Conservation (phyloP, 352 stramenopile species). For the Lagenidium giganteum region DNA sequence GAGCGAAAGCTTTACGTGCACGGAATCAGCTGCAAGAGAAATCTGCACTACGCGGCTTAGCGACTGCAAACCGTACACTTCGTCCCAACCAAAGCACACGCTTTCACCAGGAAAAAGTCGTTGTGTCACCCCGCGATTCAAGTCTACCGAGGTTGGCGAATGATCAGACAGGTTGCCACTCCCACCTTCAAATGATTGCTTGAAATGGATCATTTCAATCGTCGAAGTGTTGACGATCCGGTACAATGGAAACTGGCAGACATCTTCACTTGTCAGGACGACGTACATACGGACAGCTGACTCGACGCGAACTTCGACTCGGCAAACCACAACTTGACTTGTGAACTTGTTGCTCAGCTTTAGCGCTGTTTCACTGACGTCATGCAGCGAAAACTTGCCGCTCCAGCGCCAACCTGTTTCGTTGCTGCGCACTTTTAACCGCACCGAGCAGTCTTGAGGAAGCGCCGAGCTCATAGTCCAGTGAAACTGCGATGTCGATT, state of each 20-base stretch:
- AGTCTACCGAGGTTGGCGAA: constrained; percentile 26
- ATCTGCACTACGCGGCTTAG: constrained; percentile 60
- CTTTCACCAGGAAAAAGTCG: constrained; percentile 64
- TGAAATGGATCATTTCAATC: constrained; percentile 70
- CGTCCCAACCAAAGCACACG: constrained; percentile 81
- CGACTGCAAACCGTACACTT: constrained; percentile 71
- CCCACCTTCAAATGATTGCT: constrained; percentile 68
- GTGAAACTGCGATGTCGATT: constrained; percentile 55
- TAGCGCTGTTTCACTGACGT: constrained; percentile 79
- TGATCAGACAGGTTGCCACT: constrained; percentile 40
- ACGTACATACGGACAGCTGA: constrained; percentile 67
- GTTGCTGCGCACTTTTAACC: constrained; percentile 46
- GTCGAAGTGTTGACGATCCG: constrained; percentile 74
- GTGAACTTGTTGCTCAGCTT: constrained; percentile 85
- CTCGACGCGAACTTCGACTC: constrained; percentile 75
- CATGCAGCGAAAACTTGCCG: constrained; percentile 74
- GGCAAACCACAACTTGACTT: constrained; percentile 69
- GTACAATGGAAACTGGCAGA: constrained; percentile 59
- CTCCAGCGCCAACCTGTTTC: constrained; percentile 67
- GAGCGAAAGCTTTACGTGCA: constrained; percentile 53
- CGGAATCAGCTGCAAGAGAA: constrained; percentile 37
- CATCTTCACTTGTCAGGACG: constrained; percentile 68
- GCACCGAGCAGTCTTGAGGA: constrained; percentile 58
- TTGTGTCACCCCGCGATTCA: constrained; percentile 62
- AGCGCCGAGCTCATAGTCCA: constrained; percentile 45